phyloP scores from a whole-genome alignment of 2,329 filamentous ascomycete species.

The Calonectria naviculata region DNA sequence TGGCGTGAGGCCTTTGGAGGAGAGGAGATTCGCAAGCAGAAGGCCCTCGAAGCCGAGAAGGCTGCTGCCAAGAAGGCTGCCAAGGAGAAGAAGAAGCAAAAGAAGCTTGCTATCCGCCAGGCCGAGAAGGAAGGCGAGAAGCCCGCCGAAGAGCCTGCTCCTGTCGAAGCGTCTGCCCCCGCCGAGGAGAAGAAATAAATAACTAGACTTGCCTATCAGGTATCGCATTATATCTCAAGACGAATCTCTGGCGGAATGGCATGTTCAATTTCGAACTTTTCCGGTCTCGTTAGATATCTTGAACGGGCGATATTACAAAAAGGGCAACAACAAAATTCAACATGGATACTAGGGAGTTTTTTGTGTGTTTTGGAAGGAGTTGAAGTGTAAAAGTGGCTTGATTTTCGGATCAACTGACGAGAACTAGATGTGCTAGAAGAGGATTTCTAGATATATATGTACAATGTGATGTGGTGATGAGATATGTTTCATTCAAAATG shows the following conservation, averaged over 20 bases:
- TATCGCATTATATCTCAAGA: neutral
- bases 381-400: slow-evolving; percentile 31
- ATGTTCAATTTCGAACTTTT: neutral
- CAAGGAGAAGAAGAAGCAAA: slow-evolving; percentile 62
- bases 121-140: slow-evolving; percentile 21
- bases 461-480: slow-evolving; percentile 11
- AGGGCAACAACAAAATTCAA: slow-evolving; percentile 18
- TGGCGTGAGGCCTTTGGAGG: slow-evolving; percentile 83
- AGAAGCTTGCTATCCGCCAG: slow-evolving; percentile 42
- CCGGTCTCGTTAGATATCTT: slow-evolving; percentile 1
- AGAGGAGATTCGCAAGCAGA: slow-evolving; percentile 75
- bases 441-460: slow-evolving; percentile 21
- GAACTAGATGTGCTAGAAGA: slow-evolving; percentile 30
- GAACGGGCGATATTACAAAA: slow-evolving; percentile 15
- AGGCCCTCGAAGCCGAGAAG: slow-evolving; percentile 66
- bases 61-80: slow-evolving; percentile 62
- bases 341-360: slow-evolving; percentile 20
- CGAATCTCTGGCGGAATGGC: neutral
- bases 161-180: neutral
- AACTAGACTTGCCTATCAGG: neutral
- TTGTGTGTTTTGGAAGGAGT: slow-evolving; percentile 7
- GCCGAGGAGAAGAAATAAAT: slow-evolving; percentile 26
- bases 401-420: slow-evolving; percentile 37
- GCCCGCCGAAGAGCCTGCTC: slow-evolving; percentile 6
- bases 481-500: neutral